Evolutionary conservation across 2,329 filamentous ascomycete genomes (phyloP).

Genomic region (Claviceps sp.): DNA sequence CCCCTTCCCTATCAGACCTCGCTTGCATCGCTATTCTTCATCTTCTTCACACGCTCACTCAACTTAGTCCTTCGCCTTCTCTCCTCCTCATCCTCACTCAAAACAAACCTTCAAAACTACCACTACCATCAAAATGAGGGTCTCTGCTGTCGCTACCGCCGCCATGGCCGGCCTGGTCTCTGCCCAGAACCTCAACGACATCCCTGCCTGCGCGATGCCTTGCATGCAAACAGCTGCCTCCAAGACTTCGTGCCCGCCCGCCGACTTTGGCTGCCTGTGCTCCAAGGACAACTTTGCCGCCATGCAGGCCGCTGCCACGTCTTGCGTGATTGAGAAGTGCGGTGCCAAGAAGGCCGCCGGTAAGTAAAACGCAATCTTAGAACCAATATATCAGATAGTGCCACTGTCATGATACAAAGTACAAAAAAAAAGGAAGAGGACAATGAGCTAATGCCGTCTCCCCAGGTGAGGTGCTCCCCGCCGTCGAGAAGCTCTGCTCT

Average conservation of each 20-base stretch:
- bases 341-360: constrained; percentile 23
- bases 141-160: constrained; percentile 18
- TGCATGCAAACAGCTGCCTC: constrained; percentile 22
- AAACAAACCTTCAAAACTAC: neutral
- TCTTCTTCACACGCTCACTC: neutral
- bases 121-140: constrained; percentile 22
- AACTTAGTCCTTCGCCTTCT: too few species aligned
- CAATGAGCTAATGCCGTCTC: neutral
- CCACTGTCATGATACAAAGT: too few species aligned
- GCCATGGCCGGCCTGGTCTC: constrained; percentile 20
- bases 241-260: constrained; percentile 17
- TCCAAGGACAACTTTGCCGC: constrained; percentile 15
- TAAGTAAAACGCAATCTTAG: constrained; percentile 14
- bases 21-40: neutral
- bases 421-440: neutral
- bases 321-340: constrained; percentile 23
- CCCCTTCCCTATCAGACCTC: constrained; percentile 5
- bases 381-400: too few species aligned
- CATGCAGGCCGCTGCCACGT: constrained; percentile 19
- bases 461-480: constrained; percentile 26
- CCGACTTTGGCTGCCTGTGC: constrained; percentile 23
- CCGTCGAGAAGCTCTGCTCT: constrained; percentile 22
- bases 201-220: constrained; percentile 24
- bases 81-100: neutral
- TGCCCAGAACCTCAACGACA: constrained; percentile 21